Evolutionary conservation across 345 rosid species (phyloP), one percentile per base, ranked within the genome.

Genomic region (Eucalyptus polyanthemos): DNA sequence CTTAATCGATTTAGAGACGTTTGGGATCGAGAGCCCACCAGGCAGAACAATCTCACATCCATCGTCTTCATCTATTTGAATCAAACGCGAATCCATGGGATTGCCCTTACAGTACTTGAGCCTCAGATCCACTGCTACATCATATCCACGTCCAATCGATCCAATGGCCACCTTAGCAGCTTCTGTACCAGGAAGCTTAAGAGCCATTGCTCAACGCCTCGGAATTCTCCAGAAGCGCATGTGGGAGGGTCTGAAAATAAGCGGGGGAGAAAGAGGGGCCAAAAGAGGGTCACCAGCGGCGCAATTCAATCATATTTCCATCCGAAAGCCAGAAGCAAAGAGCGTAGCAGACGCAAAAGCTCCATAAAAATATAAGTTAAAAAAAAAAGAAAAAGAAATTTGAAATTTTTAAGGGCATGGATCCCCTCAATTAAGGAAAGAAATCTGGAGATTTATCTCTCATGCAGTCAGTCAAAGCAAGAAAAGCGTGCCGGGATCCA

Each of bases 111-210:
- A 95, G 89, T 91, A 96, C 89, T 94, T 98, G 87, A 97, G 92
- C 87, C 99, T 92, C 19, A 98, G 87, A 95, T 97, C 99, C 31
- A 89, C 81, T 40, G 97, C 94, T 45, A 97, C 69, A 91, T 98
- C 99, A 58, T 98, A 98, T 53, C 99, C 99, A 72, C 96, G 92
- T 21, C 99, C 99, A 54, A 98, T 96, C 4, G 98, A 95, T 44
- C 92, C 95, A 47, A 97, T 96, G 86, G 99, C 99, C 92, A 95
- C 91, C 93, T 95, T 95, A 87, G 99, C 99, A 87, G 99, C 99
- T 93, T 95, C 92, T 10, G 92, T 91, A 92, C 98, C 96, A 51
- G 97, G 90, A 87, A 93, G 92, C 92, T 93, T 93, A 87, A 91
- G 97, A 54, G 97, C 98, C 99, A 97, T 96, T 89, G 89, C 90